These are phyloP conservation scores for Incumbomyces lentus DNA, from an alignment of 2,329 filamentous ascomycete genomes.

Conservation along the genomic window DNA sequence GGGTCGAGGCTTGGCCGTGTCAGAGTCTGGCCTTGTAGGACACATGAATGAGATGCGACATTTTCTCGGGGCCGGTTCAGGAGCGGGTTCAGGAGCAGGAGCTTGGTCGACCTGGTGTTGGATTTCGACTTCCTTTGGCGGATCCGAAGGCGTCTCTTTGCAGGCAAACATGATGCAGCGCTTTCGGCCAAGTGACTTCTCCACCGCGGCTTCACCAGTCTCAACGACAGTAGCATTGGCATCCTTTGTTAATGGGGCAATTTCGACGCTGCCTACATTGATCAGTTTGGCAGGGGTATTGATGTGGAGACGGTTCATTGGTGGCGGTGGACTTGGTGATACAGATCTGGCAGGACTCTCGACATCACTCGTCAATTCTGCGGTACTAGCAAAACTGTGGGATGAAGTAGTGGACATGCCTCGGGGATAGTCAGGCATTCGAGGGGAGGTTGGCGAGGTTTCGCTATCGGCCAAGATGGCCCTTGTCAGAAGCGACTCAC, in stretches of 20 bases:
- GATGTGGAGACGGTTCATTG: constrained; percentile 33
- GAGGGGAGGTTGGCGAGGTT: constrained; percentile 26
- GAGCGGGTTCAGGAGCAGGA: constrained; percentile 9
- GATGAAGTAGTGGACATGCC: constrained; percentile 51
- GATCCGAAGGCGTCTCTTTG: constrained; percentile 48
- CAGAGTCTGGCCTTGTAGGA: constrained; percentile 28
- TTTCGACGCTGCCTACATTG: constrained; percentile 17
- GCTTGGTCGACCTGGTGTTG: constrained; percentile 21
- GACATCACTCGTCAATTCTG: constrained; percentile 89
- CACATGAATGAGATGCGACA: constrained; percentile 39
- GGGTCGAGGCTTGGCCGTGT: constrained; percentile 18
- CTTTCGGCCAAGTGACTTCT: constrained; percentile 61
- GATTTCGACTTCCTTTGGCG: constrained; percentile 25
- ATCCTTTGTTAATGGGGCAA: constrained; percentile 20
- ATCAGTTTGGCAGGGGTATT: constrained; percentile 14
- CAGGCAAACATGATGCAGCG: constrained; percentile 91
- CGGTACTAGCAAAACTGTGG: constrained; percentile 74
- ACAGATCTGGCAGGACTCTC: constrained; percentile 80
- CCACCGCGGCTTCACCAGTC: constrained; percentile 45
- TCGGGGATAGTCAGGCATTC: constrained; percentile 21
- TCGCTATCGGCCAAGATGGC: constrained; percentile 55
- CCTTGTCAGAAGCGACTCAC: constrained; percentile 77
- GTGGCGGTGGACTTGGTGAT: constrained; percentile 78
- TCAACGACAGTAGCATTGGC: constrained; percentile 27
- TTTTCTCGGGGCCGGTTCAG: constrained; percentile 28